These are phyloP conservation scores for Naematelia encephala DNA, from an alignment of 768 basidiomycete genomes.

Conservation along the genomic window DNA sequence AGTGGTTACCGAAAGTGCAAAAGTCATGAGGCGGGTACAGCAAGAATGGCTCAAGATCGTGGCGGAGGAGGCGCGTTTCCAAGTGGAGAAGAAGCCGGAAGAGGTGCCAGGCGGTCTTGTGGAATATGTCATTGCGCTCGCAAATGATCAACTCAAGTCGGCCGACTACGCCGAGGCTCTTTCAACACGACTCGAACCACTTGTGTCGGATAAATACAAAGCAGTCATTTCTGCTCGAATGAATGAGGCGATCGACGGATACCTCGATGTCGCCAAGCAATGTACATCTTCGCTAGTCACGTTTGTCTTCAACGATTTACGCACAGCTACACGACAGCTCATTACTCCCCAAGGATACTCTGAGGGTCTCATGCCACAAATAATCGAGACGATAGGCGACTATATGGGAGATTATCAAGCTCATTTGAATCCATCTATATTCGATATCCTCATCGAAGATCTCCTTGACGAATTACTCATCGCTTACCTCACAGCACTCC, in stretches of 20 bases:
- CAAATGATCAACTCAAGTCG: slow-evolving; percentile 95
- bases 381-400: slow-evolving; percentile 91
- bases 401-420: slow-evolving; percentile 93
- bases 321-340: slow-evolving; percentile 75
- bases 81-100: slow-evolving; percentile 69
- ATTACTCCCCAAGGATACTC: slow-evolving; percentile 80
- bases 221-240: slow-evolving; percentile 75
- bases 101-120: slow-evolving; percentile 82
- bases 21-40: slow-evolving; percentile 85
- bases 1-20: slow-evolving; percentile 80
- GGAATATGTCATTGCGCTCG: slow-evolving; percentile 93
- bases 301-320: slow-evolving; percentile 91
- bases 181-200: slow-evolving; percentile 75
- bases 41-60: slow-evolving; percentile 80
- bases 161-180: slow-evolving; percentile 90
- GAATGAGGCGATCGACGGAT: slow-evolving; percentile 96
- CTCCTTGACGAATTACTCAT: slow-evolving; percentile 86
- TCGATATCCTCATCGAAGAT: slow-evolving; percentile 89
- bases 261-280: slow-evolving; percentile 95
- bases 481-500: slow-evolving; percentile 80
- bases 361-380: slow-evolving; percentile 77
- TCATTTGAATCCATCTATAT: slow-evolving; percentile 82
- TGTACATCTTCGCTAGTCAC: slow-evolving; percentile 92
- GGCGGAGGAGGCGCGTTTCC: slow-evolving; percentile 80
- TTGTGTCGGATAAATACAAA: slow-evolving; percentile 90